Percentiles rank a stretch among this genome's conserved stretches.
phyloP scores from a whole-genome alignment of 139 green algal species.

The Penium margaritaceum region DNA sequence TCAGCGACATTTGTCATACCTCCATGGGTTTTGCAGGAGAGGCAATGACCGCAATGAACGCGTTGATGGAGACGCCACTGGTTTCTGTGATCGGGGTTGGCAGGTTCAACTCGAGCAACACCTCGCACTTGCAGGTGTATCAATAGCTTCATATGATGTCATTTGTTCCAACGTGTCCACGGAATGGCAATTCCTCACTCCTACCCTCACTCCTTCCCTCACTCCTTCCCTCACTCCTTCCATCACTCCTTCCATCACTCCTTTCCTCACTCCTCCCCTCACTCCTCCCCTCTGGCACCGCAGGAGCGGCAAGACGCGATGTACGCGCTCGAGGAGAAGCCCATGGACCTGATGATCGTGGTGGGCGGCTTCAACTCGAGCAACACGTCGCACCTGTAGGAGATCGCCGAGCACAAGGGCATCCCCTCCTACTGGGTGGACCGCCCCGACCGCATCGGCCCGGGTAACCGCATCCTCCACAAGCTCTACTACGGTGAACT shows the following conservation, averaged over 20 bases:
- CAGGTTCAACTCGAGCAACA: slow-evolving; percentile 97
- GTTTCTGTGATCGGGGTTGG: slow-evolving; percentile 94
- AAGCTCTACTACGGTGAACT: slow-evolving; percentile 64
- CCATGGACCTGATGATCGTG: slow-evolving; percentile 90
- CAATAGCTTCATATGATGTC: too few species aligned
- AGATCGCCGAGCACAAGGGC: slow-evolving; percentile 83
- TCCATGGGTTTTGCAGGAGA: slow-evolving; percentile 78
- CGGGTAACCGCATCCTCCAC: slow-evolving; percentile 65
- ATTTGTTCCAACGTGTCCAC: too few species aligned
- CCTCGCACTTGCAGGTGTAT: slow-evolving; percentile 84
- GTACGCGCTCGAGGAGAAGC: slow-evolving; percentile 69
- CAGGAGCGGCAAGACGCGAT: slow-evolving; percentile 94
- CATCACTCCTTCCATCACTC: too few species aligned
- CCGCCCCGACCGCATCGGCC: slow-evolving; percentile 73
- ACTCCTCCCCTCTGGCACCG: too few species aligned
- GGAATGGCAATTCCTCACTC: too few species aligned
- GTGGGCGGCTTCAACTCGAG: slow-evolving; percentile 97
- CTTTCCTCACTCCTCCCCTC: too few species aligned
- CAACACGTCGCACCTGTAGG: slow-evolving; percentile 93
- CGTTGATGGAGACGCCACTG: slow-evolving; percentile 63
- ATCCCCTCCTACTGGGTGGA: slow-evolving; percentile 90
- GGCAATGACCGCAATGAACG: slow-evolving; percentile 92
- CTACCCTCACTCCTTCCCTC: too few species aligned
- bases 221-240: too few species aligned
- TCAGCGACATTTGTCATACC: too few species aligned